These are phyloP conservation scores for Ammopiptanthus mongolicus DNA, from an alignment of 306 rosid genomes.

Conservation along the genomic window DNA sequence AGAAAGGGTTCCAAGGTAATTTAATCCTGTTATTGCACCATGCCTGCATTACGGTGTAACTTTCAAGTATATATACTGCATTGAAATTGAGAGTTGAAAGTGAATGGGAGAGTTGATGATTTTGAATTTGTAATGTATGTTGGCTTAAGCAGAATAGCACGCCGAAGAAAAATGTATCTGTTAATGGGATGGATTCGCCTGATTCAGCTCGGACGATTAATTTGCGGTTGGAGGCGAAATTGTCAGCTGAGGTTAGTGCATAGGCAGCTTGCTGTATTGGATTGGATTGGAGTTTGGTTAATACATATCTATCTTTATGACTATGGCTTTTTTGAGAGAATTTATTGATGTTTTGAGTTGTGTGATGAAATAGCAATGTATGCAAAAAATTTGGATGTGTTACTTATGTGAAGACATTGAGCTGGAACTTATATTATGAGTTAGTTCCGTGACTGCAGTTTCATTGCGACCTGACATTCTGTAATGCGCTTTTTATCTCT, in stretches of 20 bases:
- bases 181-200: background rate
- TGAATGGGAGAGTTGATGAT: background rate
- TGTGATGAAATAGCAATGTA: background rate
- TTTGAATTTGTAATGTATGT: background rate
- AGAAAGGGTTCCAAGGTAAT: constrained; percentile 40
- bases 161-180: constrained; percentile 43
- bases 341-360: background rate
- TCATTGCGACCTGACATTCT: background rate
- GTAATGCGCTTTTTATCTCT: background rate
- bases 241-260: constrained; percentile 62
- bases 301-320: background rate
- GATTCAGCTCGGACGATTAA: constrained; percentile 17
- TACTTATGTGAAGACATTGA: background rate
- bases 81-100: background rate
- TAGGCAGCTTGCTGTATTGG: background rate
- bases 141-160: constrained; percentile 38
- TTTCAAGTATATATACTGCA: background rate
- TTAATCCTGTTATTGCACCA: background rate
- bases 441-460: background rate
- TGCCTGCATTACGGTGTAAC: background rate
- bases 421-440: background rate
- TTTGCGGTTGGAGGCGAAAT: constrained; percentile 65
- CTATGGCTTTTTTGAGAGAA: background rate
- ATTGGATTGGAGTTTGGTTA: background rate
- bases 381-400: background rate